A percentile compares a stretch with the other conserved stretches of the same genome.
These are phyloP conservation scores for Chenopodium album DNA, from an alignment of 148 eudicot species.

Conservation along the genomic window DNA sequence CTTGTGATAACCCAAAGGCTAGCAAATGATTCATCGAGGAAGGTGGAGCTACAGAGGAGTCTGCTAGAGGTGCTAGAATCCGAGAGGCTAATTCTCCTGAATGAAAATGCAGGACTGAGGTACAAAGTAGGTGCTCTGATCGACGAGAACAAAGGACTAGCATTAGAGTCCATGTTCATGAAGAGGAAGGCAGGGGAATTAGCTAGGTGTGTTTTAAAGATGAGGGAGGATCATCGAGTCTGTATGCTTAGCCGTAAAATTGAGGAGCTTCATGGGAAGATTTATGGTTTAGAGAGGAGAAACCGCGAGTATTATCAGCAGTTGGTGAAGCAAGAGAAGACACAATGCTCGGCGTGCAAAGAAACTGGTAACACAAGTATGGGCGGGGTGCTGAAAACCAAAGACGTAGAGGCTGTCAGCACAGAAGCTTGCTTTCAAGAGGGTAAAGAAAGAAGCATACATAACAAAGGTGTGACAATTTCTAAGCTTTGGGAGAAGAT, in stretches of 20 bases:
- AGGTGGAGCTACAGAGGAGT: conserved; percentile 63
- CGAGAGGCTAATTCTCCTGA: conserved; percentile 62
- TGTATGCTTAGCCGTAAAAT: conserved; percentile 53
- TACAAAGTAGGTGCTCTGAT: conserved; percentile 42
- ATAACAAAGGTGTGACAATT: conserved; percentile 8
- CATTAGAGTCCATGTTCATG: conserved; percentile 57
- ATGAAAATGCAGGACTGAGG: conserved; percentile 60
- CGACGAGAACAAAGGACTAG: conserved; percentile 58
- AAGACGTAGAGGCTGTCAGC: conserved; percentile 8
- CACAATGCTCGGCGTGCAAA: conserved; percentile 21
- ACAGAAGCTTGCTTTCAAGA: conserved; percentile 21
- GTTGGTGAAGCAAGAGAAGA: conserved; percentile 27
- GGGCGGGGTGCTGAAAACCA: neutral
- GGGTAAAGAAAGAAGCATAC: conserved; percentile 5
- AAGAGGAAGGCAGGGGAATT: conserved; percentile 66
- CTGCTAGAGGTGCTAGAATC: conserved; percentile 67
- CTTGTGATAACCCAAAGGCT: conserved; percentile 37
- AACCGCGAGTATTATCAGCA: conserved; percentile 53
- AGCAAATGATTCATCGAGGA: conserved; percentile 47
- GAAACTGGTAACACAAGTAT: conserved; percentile 1
- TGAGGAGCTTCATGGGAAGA: conserved; percentile 68
- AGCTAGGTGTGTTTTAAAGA: conserved; percentile 52
- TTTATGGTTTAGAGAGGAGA: conserved; percentile 57
- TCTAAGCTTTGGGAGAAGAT: conserved; percentile 24
- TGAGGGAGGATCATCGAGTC: conserved; percentile 63